Conservation (phyloP, 805 yeast genomes). For the Candida odintsovae region DNA sequence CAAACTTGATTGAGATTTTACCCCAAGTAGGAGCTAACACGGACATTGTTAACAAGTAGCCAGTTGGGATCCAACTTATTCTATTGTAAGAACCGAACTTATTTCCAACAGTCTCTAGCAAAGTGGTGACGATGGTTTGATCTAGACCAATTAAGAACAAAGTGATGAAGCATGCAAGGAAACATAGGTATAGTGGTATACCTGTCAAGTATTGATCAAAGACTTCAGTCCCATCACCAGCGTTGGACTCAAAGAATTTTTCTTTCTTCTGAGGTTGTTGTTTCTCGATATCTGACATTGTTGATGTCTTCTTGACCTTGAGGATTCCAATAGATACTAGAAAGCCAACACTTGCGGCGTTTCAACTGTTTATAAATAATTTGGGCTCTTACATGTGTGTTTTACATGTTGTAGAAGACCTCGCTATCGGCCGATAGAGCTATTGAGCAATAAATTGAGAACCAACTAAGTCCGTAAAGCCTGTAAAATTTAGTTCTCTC, state of each 20-base stretch:
- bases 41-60: slow-evolving; percentile 47
- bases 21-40: slow-evolving; percentile 50
- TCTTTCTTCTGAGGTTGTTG: not conserved
- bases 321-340: too few species aligned
- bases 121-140: slow-evolving; percentile 48
- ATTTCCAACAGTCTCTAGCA: slow-evolving; percentile 41
- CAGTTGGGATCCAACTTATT: slow-evolving; percentile 54
- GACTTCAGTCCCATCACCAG: not conserved
- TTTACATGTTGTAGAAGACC: too few species aligned
- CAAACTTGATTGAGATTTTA: slow-evolving; percentile 46
- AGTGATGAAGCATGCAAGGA: slow-evolving; percentile 17
- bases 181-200: slow-evolving; percentile 5
- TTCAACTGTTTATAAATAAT: not conserved
- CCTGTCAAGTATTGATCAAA: slow-evolving; percentile 2
- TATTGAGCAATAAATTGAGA: too few species aligned
- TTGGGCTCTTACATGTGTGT: too few species aligned
- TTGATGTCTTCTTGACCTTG: not conserved
- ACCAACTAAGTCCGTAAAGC: not conserved
- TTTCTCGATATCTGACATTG: slow-evolving; percentile 2
- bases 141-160: slow-evolving; percentile 41
- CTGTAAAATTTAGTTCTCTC: too few species aligned
- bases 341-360: too few species aligned
- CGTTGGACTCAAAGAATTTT: slow-evolving; percentile 2
- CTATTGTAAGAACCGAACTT: slow-evolving; percentile 44
- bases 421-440: not conserved